Evolutionary conservation across 2,329 filamentous ascomycete species (phyloP).

Genomic region (Lachnellula arida): DNA sequence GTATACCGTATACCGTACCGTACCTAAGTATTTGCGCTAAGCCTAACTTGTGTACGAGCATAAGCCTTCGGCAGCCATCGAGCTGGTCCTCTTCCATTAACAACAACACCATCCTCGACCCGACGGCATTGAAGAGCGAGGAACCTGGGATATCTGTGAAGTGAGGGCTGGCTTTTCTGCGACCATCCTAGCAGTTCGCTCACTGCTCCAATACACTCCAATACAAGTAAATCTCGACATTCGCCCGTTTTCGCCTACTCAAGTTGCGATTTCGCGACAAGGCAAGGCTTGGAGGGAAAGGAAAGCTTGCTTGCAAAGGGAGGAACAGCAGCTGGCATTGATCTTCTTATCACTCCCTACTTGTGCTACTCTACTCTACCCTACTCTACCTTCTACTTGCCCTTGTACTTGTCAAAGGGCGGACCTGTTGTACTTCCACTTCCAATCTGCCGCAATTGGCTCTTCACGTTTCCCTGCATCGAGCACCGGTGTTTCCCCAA

Average conservation of each 20-base stretch:
- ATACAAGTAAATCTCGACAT: background rate
- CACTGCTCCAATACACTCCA: background rate
- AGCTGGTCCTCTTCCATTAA: background rate
- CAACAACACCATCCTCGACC: background rate
- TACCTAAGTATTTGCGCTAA: too few species aligned
- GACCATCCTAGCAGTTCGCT: background rate
- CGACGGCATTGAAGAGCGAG: background rate
- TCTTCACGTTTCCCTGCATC: conserved; percentile 24
- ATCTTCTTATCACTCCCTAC: conserved; percentile 5
- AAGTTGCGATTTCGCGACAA: background rate
- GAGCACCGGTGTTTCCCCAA: conserved; percentile 21
- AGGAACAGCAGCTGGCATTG: background rate
- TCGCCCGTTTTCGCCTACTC: background rate
- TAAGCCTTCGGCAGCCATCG: background rate
- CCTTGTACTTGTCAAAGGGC: conserved; percentile 21
- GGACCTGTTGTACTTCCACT: conserved; percentile 18
- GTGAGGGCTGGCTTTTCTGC: background rate
- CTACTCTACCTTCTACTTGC: background rate
- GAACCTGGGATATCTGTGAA: background rate
- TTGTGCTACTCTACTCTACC: background rate
- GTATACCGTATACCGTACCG: too few species aligned
- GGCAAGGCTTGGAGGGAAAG: background rate
- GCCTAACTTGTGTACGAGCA: background rate
- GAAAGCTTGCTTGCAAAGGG: background rate
- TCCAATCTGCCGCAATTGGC: conserved; percentile 14